Evolutionary conservation across 192 early-diverging fungal genomes (phyloP).

Genomic region (Kickxella alabastrina): DNA sequence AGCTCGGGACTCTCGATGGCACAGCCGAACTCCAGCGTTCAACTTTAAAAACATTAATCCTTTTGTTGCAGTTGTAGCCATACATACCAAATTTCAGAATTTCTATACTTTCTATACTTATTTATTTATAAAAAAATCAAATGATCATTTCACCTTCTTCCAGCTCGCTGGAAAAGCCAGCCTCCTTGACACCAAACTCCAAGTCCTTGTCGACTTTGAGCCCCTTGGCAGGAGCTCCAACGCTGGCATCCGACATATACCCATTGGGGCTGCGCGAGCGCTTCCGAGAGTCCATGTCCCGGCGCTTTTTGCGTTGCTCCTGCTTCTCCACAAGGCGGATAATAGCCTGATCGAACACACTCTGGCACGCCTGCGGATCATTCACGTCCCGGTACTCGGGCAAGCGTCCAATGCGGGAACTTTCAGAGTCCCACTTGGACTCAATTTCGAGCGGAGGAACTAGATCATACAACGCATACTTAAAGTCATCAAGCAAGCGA

Average conservation of each 20-base stretch:
- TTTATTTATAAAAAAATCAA: neutral
- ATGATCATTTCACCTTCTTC: slow-evolving; percentile 51
- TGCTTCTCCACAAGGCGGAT: slow-evolving; percentile 56
- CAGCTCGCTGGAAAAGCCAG: slow-evolving; percentile 30
- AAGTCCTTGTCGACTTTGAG: too few relatives aligned
- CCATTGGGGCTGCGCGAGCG: slow-evolving; percentile 32
- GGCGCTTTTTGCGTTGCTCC: slow-evolving; percentile 6
- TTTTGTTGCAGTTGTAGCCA: neutral
- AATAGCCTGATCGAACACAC: slow-evolving; percentile 73
- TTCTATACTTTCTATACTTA: neutral
- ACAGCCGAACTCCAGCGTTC: too few relatives aligned
- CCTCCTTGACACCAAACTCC: too few relatives aligned
- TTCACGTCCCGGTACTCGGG: slow-evolving; percentile 67
- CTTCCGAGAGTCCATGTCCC: slow-evolving; percentile 17
- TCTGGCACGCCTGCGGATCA: slow-evolving; percentile 58
- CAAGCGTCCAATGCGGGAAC: slow-evolving; percentile 12
- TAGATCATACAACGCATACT: slow-evolving; percentile 65
- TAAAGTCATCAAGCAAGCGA: slow-evolving; percentile 76
- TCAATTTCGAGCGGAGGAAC: slow-evolving; percentile 57
- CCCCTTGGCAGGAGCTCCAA: too few relatives aligned
- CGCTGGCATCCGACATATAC: too few relatives aligned
- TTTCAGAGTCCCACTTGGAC: slow-evolving; percentile 66
- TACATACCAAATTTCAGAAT: neutral
- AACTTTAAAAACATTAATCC: too few relatives aligned
- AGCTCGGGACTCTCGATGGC: slow-evolving; percentile 19